Percentiles rank a stretch among this genome's conserved stretches.
phyloP scores from a whole-genome alignment of 495 filamentous ascomycete species.

The Penicillium simplicissimum region DNA sequence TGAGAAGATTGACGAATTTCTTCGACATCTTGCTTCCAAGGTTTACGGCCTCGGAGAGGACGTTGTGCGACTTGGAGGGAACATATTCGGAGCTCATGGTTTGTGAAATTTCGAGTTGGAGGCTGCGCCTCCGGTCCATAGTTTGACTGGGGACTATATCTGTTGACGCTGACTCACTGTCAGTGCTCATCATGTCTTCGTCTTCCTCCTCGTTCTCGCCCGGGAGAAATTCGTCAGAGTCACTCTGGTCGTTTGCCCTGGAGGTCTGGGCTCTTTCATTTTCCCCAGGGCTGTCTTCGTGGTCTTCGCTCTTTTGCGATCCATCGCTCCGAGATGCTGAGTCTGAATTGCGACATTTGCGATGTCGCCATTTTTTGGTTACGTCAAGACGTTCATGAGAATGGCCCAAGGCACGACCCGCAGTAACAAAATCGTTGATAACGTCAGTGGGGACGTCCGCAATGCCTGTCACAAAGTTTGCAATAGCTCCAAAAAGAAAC shows the following conservation, averaged over 20 bases:
- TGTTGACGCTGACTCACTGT: background rate
- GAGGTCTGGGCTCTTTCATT: background rate
- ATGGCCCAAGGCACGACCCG: constrained; percentile 53
- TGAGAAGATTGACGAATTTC: constrained; percentile 67
- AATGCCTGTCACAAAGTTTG: constrained; percentile 75
- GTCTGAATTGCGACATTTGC: constrained; percentile 3
- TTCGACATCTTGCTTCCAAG: constrained; percentile 34
- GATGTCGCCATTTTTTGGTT: constrained; percentile 13
- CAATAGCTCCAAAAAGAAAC: constrained; percentile 72
- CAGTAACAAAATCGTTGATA: constrained; percentile 59
- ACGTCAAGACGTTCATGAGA: constrained; percentile 49
- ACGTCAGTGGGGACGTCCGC: constrained; percentile 80
- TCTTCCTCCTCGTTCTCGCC: background rate
- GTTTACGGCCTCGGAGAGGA: constrained; percentile 37
- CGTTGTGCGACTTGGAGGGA: constrained; percentile 7
- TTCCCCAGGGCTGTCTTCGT: background rate
- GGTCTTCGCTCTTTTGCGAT: background rate
- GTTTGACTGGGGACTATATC: background rate
- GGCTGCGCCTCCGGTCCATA: constrained; percentile 10
- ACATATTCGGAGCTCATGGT: constrained; percentile 17
- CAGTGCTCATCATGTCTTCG: background rate
- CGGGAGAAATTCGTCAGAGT: background rate
- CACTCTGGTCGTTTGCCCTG: background rate
- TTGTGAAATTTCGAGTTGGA: constrained; percentile 15
- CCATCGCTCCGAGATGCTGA: constrained; percentile 1